These are phyloP conservation scores for Kitagawia praeruptora DNA, from an alignment of 129 eudicot species.

Conservation along the genomic window DNA sequence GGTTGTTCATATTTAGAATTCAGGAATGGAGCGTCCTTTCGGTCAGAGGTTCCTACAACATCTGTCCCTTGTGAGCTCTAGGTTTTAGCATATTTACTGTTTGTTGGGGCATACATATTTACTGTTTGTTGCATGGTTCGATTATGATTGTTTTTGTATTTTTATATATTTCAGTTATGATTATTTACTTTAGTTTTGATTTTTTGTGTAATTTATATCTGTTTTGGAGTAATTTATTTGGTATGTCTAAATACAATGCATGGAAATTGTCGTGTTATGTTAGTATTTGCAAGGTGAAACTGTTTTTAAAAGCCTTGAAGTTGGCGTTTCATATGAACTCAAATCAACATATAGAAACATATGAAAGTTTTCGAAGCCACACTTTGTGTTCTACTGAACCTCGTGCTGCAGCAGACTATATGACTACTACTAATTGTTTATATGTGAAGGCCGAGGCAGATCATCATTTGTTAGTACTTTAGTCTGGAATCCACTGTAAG, in stretches of 20 bases:
- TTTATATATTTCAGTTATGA: too few relatives aligned
- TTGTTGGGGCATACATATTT: too few relatives aligned
- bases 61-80: constrained; percentile 62
- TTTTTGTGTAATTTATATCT: too few relatives aligned
- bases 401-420: not conserved
- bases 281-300: not conserved
- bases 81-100: not conserved
- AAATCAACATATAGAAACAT: not conserved
- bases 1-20: constrained; percentile 64
- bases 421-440: not conserved
- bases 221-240: too few relatives aligned
- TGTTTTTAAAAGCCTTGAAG: not conserved
- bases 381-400: not conserved
- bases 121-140: too few relatives aligned
- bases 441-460: not conserved
- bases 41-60: constrained; percentile 49
- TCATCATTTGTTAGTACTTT: not conserved
- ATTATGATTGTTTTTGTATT: too few relatives aligned
- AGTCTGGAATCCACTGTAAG: not conserved
- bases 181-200: too few relatives aligned
- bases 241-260: too few relatives aligned
- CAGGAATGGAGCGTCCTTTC: constrained; percentile 65
- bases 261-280: not conserved
- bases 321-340: not conserved
- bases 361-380: not conserved